These are phyloP conservation scores for Trichophyton verrucosum DNA, from an alignment of 2,329 filamentous ascomycete genomes.

Conservation along the genomic window DNA sequence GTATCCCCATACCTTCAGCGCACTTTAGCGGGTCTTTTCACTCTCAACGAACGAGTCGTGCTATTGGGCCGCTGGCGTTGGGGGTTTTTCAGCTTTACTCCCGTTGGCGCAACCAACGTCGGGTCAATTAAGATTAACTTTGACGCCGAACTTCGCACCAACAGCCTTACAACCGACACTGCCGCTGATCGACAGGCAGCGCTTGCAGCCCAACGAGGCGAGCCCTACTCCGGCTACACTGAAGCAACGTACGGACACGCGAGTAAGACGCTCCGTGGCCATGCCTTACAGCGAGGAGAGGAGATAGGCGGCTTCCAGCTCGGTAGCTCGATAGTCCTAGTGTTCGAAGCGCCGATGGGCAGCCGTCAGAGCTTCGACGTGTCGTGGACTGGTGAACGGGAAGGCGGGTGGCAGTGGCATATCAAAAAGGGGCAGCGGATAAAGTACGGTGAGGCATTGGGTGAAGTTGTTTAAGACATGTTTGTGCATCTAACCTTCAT, in stretches of 20 bases:
- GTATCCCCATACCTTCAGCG: conserved; percentile 92
- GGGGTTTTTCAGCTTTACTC: conserved; percentile 93
- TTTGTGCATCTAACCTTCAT: neutral
- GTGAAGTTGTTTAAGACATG: conserved; percentile 42
- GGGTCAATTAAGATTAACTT: conserved; percentile 97
- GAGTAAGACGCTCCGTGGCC: conserved; percentile 64
- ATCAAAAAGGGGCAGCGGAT: conserved; percentile 79
- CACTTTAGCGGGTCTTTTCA: conserved; percentile 86
- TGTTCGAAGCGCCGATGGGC: conserved; percentile 82
- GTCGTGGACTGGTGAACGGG: conserved; percentile 46
- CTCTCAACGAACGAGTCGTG: conserved; percentile 89
- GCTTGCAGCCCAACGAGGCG: conserved; percentile 59
- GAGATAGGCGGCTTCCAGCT: conserved; percentile 98
- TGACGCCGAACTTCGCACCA: conserved; percentile 83
- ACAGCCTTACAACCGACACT: conserved; percentile 83
- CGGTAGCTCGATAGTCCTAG: conserved; percentile 85
- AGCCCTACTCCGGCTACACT: conserved; percentile 78
- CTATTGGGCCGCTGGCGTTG: conserved; percentile 88
- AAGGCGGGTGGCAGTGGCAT: conserved; percentile 69
- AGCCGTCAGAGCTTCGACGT: conserved; percentile 45
- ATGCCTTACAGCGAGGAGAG: conserved; percentile 74
- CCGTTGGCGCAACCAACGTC: conserved; percentile 94
- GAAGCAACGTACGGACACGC: conserved; percentile 80
- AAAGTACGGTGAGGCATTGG: conserved; percentile 78
- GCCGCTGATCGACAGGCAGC: conserved; percentile 77